Evolutionary conservation across 2,329 filamentous ascomycete genomes (phyloP), one percentile per base, ranked within the genome.

Genomic region (Alternaria tenuissima): DNA sequence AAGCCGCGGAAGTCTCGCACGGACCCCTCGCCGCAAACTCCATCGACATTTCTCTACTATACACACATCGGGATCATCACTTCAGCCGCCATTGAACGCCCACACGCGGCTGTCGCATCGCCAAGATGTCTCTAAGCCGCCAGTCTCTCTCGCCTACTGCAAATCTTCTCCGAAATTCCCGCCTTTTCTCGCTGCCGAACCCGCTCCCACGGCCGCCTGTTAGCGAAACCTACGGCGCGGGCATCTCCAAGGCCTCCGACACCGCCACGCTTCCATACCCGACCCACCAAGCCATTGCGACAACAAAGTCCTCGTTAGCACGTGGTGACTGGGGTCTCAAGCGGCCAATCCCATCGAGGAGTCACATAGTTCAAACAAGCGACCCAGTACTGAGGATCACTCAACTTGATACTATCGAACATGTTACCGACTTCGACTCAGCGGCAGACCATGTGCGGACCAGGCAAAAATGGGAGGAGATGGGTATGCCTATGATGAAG

Each of bases 311-410:
- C 18, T 94, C 93, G 7, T 85, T 92, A 24, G 82, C 84, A 41
- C 87, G 87, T 73, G 94, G 94, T 36, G 94, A 98, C 74, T 98
- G 94, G 94, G 94, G 94, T 14, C 82, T 97, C 70, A 98, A 98
- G 82, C 85, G 94, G 56, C 85, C 93, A 1, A 83, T 98, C 6
- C 94, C 94, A 1, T 81, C 90, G 8, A 90, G 90, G 76, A 89
- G 90, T 3, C 67, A 59, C 8, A 94, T 92, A 5, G 87, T 88
- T 20, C 87, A 87, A 55, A 88, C 88, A 7, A 82, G 79, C 44
- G 89, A 88, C n/a, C 91, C 93, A 9, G 83, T 91, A 51, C 86
- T 97, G 55, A 88, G 92, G 65, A 81, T 98, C 68, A 89, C 88
- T 71, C 86, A 90, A 61, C 85, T 96, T 65, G 94, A 98, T 81